Evolutionary conservation across 257 asterid genomes (phyloP).

Genomic region (Salvia hispanica): DNA sequence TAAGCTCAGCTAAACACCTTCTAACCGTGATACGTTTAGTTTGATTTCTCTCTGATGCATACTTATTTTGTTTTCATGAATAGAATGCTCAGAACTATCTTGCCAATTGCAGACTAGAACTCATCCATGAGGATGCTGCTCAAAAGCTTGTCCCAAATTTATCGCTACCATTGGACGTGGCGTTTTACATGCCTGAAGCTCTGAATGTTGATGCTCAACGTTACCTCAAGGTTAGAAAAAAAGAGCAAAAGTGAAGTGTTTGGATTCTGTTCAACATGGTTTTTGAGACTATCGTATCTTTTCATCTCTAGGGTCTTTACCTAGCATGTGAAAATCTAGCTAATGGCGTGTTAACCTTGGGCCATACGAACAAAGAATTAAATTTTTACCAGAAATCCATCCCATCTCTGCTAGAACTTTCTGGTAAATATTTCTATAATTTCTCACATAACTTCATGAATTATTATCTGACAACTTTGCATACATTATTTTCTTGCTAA

Average conservation of each 20-base stretch:
- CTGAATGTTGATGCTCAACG: conserved; percentile 68
- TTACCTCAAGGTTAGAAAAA: conserved; percentile 75
- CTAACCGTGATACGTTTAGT: conserved; percentile 16
- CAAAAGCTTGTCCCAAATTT: conserved; percentile 66
- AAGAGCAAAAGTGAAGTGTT: neutral
- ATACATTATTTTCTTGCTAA: neutral
- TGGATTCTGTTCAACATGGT: neutral
- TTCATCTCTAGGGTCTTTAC: conserved; percentile 67
- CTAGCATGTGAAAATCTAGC: conserved; percentile 70
- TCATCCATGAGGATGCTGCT: conserved; percentile 65
- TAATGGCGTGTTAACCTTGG: conserved; percentile 36
- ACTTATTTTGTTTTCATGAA: conserved; percentile 47
- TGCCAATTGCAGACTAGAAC: conserved; percentile 76
- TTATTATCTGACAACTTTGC: neutral
- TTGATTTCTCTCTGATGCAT: conserved; percentile 40
- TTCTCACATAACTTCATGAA: neutral
- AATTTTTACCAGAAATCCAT: conserved; percentile 59
- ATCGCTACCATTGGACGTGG: conserved; percentile 59
- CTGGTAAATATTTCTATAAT: conserved; percentile 44
- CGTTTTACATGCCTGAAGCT: conserved; percentile 91
- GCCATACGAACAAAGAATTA: conserved; percentile 44
- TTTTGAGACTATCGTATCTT: conserved; percentile 18
- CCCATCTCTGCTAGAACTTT: conserved; percentile 55
- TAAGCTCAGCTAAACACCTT: conserved; percentile 13
- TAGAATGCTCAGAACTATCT: conserved; percentile 90